These are phyloP conservation scores for Leccinum subspadiceum DNA, from an alignment of 1,284 basidiomycete species.

Conservation along the genomic window DNA sequence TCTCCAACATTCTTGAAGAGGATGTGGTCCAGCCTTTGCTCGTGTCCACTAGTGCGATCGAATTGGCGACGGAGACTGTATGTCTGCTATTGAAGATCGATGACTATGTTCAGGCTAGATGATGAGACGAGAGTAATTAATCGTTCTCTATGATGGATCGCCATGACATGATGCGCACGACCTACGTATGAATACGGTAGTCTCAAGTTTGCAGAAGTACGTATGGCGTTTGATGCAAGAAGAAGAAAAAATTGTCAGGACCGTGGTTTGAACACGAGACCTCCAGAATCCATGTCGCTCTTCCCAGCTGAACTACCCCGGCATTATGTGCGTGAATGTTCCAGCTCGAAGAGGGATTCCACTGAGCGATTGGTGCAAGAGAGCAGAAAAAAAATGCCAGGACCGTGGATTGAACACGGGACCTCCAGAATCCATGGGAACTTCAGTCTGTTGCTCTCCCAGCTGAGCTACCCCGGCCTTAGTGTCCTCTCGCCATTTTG, in stretches of 20 bases:
- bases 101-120: constrained; percentile 86
- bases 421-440: constrained; percentile 41
- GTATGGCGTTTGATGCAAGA: not conserved
- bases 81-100: constrained; percentile 95
- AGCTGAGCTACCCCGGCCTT: constrained; percentile 17
- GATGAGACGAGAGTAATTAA: constrained; percentile 5
- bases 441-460: constrained; percentile 73
- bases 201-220: not conserved
- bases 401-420: constrained; percentile 60
- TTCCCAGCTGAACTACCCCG: too few relatives aligned
- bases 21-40: constrained; percentile 96
- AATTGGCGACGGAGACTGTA: constrained; percentile 97
- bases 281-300: constrained; percentile 38
- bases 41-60: constrained; percentile 94
- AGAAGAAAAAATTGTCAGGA: constrained; percentile 37
- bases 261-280: constrained; percentile 60
- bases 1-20: constrained; percentile 96
- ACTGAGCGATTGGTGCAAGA: too few relatives aligned
- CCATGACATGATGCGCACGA: not conserved
- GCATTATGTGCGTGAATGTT: not conserved
- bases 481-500: too few relatives aligned
- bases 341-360: not conserved
- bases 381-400: constrained; percentile 36
- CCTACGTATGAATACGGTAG: not conserved
- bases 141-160: not conserved